Conservation (phyloP, 2,329 filamentous ascomycete species). For the Aspergillus oerlinghausenensis region DNA sequence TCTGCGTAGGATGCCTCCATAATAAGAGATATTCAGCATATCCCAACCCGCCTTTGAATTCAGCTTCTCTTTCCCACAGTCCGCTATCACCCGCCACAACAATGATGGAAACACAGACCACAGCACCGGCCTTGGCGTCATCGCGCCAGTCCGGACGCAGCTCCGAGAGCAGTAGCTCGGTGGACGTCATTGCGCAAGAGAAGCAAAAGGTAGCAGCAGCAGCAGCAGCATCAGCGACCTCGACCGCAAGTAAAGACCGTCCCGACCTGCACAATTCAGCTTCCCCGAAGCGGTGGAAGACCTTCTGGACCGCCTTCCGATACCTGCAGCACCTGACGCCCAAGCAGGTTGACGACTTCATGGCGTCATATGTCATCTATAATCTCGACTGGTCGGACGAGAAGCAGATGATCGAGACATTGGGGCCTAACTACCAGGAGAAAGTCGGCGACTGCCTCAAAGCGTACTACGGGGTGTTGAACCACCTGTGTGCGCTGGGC, state of each 20-base stretch:
- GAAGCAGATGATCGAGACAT: slow-evolving; percentile 43
- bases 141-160: slow-evolving; percentile 21
- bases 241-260: slow-evolving; percentile 2
- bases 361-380: slow-evolving; percentile 55
- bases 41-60: neutral
- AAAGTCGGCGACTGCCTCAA: slow-evolving; percentile 50
- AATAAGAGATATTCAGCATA: neutral
- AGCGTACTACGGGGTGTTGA: slow-evolving; percentile 52
- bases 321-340: slow-evolving; percentile 47
- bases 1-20: neutral
- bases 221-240: slow-evolving; percentile 6
- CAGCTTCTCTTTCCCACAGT: neutral
- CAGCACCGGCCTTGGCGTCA: slow-evolving; percentile 11
- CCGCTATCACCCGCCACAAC: neutral
- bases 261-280: slow-evolving; percentile 41
- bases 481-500: slow-evolving; percentile 52
- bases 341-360: slow-evolving; percentile 52
- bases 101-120: slow-evolving; percentile 14
- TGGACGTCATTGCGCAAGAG: slow-evolving; percentile 21
- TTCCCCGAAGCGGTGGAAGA: slow-evolving; percentile 47
- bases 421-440: slow-evolving; percentile 48
- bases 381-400: slow-evolving; percentile 53
- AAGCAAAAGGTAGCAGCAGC: slow-evolving; percentile 24
- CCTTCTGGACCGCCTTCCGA: slow-evolving; percentile 48
- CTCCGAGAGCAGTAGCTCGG: slow-evolving; percentile 23